These are phyloP conservation scores for Backusella sp. DNA, from an alignment of 192 early-diverging fungal genomes.

Conservation along the genomic window DNA sequence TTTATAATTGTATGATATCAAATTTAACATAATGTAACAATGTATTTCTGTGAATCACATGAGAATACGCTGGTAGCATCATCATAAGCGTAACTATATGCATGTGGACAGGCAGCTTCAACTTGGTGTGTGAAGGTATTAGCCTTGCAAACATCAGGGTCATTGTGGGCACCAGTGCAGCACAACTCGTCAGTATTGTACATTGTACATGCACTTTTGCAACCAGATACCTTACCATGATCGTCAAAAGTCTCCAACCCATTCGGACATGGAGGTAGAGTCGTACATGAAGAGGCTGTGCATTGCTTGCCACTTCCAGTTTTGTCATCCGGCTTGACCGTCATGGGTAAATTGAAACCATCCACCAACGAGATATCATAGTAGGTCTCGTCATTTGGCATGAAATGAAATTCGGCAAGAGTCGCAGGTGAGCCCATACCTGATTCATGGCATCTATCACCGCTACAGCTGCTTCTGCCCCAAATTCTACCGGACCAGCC, in stretches of 20 bases:
- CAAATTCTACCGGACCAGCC: constrained; percentile 33
- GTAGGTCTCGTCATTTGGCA: neutral
- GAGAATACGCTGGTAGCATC: constrained; percentile 31
- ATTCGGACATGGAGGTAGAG: constrained; percentile 23
- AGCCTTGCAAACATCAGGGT: constrained; percentile 8
- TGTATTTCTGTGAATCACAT: constrained; percentile 21
- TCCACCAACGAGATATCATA: constrained; percentile 37
- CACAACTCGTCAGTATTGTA: constrained; percentile 19
- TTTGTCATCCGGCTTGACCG: constrained; percentile 5
- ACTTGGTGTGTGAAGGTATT: constrained; percentile 19
- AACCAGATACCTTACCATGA: constrained; percentile 24
- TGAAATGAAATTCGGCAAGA: constrained; percentile 35
- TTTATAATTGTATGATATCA: neutral
- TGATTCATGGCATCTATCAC: constrained; percentile 18
- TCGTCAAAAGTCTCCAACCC: constrained; percentile 19
- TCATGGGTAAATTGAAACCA: constrained; percentile 34
- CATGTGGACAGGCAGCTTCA: constrained; percentile 20
- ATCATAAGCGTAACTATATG: constrained; percentile 34
- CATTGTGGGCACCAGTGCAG: constrained; percentile 25
- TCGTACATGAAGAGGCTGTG: constrained; percentile 4
- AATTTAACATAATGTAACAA: constrained; percentile 30
- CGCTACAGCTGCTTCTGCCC: constrained; percentile 21
- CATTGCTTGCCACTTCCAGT: constrained; percentile 6
- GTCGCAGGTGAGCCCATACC: constrained; percentile 29
- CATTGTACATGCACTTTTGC: constrained; percentile 25